Evolutionary conservation across 2,329 filamentous ascomycete species (phyloP), one percentile per base, ranked within the genome.

Genomic region (Penicillium freii): DNA sequence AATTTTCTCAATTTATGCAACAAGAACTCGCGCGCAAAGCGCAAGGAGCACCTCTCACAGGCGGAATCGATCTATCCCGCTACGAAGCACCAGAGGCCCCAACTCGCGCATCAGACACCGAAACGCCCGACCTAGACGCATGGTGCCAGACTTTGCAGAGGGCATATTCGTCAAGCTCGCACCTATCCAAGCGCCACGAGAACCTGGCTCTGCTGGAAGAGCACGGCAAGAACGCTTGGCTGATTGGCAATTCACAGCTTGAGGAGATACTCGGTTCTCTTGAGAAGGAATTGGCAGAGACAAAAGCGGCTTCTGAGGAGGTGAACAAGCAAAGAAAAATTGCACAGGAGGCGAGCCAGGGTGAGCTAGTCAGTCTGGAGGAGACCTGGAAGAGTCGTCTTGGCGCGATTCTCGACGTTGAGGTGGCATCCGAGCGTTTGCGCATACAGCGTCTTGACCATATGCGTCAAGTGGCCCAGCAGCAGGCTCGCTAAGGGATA

Each of bases 161-260:
- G 62, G 84, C 85, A 23, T 86, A 87, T 70, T 80, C 80, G 0
- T 81, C 81, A 50, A 81, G 80, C 40, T 80, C 82, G 4, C 87
- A 88, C 70, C 76, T 89, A 23, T 74, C 79, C 2, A 77, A 77
- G 50, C 78, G 85, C 27, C 74, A 82, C 50, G 80, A 82, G 43
- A 85, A 87, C 74, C 84, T 96, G 19, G 78, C 81, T 1, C 81
- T 96, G n/a, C 83, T 96, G 21, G 90, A 94, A 67, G 82, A 82
- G 50, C 87, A 87, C 74, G 94, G 93, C 64, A 91, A 91, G 77
- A 96, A 96, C 73, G 88, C 91, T 10, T 97, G 94, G 93, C 81
- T 99, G 54, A 83, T 96, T 9, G 85, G 85, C 6, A 99, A 99
- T 74, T 85, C 87, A 66, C 86, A 90, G 64, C 75, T 92, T 21